A percentile compares a stretch with the other conserved stretches of the same genome.
Evolutionary conservation across 768 basidiomycete genomes (phyloP).

Genomic region (Tylopilus rubrobrunneus): DNA sequence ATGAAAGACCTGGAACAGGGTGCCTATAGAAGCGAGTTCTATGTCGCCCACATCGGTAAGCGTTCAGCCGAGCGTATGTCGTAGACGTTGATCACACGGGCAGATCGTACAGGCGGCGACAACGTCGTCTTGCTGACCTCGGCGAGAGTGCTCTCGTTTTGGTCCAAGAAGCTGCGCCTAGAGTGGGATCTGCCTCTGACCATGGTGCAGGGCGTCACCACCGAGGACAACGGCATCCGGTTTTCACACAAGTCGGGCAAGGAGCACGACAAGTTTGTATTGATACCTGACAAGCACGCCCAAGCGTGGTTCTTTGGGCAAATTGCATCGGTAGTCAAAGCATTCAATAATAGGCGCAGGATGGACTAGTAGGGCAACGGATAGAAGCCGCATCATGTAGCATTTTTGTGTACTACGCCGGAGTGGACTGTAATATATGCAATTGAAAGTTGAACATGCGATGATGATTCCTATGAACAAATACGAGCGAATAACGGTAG

Average conservation of each 20-base stretch:
- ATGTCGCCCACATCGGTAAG: conserved; percentile 91
- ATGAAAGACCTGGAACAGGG: conserved; percentile 93
- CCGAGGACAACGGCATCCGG: conserved; percentile 88
- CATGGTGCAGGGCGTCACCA: conserved; percentile 81
- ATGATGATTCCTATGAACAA: conserved; percentile 17
- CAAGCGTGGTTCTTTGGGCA: conserved; percentile 81
- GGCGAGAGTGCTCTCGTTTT: conserved; percentile 75
- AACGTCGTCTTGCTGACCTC: conserved; percentile 78
- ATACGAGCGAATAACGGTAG: conserved; percentile 20
- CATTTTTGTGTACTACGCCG: conserved; percentile 24
- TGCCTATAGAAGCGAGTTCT: conserved; percentile 74
- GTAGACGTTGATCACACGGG: conserved; percentile 9
- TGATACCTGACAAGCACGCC: conserved; percentile 70
- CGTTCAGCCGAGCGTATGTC: neutral
- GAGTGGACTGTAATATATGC: conserved; percentile 23
- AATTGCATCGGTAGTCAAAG: conserved; percentile 70
- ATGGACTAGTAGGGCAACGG: conserved; percentile 47
- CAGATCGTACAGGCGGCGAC: conserved; percentile 77
- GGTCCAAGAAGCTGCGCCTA: conserved; percentile 77
- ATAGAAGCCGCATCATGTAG: conserved; percentile 24
- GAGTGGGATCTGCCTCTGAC: conserved; percentile 91
- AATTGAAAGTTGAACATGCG: conserved; percentile 21
- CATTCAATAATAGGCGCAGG: conserved; percentile 68
- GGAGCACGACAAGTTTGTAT: conserved; percentile 67
- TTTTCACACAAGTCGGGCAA: conserved; percentile 62